A percentile compares a stretch with the other conserved stretches of the same genome.
These are phyloP conservation scores for Tanozyma kutaoensis DNA, from an alignment of 805 yeast species.

Conservation along the genomic window DNA sequence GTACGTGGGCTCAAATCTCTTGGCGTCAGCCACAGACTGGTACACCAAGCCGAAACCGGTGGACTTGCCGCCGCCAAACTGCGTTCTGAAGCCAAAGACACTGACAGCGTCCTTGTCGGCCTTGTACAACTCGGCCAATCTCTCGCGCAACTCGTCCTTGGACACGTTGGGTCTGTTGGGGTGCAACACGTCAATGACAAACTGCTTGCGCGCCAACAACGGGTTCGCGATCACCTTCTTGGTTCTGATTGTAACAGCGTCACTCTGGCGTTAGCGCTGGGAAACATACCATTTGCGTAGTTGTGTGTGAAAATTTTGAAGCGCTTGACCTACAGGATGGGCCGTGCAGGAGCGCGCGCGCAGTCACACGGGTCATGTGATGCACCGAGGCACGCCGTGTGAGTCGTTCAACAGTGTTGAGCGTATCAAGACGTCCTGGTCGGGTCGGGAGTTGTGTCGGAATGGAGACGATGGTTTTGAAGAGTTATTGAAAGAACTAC, in stretches of 20 bases:
- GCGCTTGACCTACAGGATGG: too few species aligned
- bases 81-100: conserved; percentile 98
- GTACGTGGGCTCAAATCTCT: conserved; percentile 98
- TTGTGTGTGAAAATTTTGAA: too few species aligned
- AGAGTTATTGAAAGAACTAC: too few species aligned
- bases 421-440: too few species aligned
- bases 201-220: conserved; percentile 98
- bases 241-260: conserved; percentile 99
- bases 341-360: too few species aligned
- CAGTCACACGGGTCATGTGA: too few species aligned
- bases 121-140: conserved; percentile 79
- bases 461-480: too few species aligned
- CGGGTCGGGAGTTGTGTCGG: too few species aligned
- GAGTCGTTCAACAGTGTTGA: too few species aligned
- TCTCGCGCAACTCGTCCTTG: conserved; percentile 97
- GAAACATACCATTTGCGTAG: too few species aligned
- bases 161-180: conserved; percentile 99
- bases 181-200: conserved; percentile 98
- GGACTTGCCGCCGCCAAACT: conserved; percentile 99
- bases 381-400: too few species aligned
- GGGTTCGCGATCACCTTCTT: conserved; percentile 99
- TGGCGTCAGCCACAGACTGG: conserved; percentile 95
- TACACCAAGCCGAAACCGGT: conserved; percentile 98
- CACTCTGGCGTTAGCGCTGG: too few species aligned
- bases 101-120: conserved; percentile 89